A percentile compares a stretch with the other conserved stretches of the same genome.
phyloP scores from a whole-genome alignment of 495 filamentous ascomycete genomes.

The Collariella sp. region DNA sequence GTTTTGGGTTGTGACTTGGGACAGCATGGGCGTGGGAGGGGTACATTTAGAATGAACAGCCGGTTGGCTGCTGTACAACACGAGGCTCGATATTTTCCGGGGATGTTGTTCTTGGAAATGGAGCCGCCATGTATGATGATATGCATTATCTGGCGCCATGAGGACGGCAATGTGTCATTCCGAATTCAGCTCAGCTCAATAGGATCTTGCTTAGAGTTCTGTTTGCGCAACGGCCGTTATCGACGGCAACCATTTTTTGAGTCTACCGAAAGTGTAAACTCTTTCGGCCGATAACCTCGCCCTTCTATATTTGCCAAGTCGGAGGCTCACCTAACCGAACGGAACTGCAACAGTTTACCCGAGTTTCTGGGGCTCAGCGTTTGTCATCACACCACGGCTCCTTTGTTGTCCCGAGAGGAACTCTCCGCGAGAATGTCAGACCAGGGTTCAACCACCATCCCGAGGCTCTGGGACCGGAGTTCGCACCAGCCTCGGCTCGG shows the following conservation, averaged over 20 bases:
- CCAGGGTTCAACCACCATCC: not conserved
- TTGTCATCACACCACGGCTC: no score
- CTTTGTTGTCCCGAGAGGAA: not conserved
- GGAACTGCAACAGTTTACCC: no score
- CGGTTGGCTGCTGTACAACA: conserved; percentile 1
- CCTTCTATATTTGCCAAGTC: no score
- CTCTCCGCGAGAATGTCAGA: not conserved
- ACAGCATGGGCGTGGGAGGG: not conserved
- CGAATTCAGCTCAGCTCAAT: conserved; percentile 6
- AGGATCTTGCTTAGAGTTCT: not conserved
- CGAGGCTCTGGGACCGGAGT: conserved; percentile 5
- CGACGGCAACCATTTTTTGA: no score
- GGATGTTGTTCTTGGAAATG: conserved; percentile 2
- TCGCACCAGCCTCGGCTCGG: conserved; percentile 5
- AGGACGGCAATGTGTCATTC: not conserved
- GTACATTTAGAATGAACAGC: conserved; percentile 2
- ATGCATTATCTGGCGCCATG: conserved; percentile 8
- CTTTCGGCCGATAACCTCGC: no score
- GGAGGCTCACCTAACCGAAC: no score
- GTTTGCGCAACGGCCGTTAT: no score
- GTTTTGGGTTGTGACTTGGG: not conserved
- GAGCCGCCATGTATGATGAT: conserved; percentile 6
- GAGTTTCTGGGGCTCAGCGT: no score
- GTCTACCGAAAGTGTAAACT: no score
- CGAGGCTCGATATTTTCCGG: not conserved